These are phyloP conservation scores for Alternaria sp. DNA, from an alignment of 2,329 filamentous ascomycete species.

Conservation along the genomic window DNA sequence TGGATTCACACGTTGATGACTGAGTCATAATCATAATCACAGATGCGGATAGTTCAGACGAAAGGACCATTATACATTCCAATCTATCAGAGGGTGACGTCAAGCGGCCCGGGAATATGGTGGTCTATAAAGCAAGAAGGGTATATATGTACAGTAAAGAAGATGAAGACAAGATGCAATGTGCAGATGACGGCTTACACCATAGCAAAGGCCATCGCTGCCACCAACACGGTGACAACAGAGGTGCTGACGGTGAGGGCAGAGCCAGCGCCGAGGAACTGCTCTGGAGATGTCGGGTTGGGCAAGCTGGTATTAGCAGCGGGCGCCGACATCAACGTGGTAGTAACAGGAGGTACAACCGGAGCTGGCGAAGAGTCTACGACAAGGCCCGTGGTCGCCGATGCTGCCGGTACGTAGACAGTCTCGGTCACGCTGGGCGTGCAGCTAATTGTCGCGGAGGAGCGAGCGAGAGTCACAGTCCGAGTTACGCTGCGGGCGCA, in stretches of 20 bases:
- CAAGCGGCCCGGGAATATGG: neutral
- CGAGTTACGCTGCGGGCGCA: conserved; percentile 8
- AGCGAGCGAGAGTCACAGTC: conserved; percentile 3
- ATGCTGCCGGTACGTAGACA: conserved; percentile 30
- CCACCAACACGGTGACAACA: conserved; percentile 23
- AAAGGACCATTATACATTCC: conserved; percentile 1
- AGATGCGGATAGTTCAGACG: neutral
- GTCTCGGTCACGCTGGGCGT: conserved; percentile 33
- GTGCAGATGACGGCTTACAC: conserved; percentile 20
- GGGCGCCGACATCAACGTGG: conserved; percentile 20
- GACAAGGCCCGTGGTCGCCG: conserved; percentile 1
- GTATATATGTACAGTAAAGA: conserved; percentile 11
- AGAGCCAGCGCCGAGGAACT: conserved; percentile 31
- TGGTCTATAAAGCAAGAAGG: conserved; percentile 11
- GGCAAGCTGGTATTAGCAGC: conserved; percentile 32
- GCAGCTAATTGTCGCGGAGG: conserved; percentile 9
- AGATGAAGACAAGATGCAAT: conserved; percentile 14
- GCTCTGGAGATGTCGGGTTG: conserved; percentile 16
- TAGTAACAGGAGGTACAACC: conserved; percentile 16
- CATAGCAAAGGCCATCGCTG: conserved; percentile 27
- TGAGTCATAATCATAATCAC: neutral
- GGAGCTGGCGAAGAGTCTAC: conserved; percentile 9
- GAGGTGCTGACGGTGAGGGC: conserved; percentile 23
- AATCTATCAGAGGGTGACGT: conserved; percentile 1
- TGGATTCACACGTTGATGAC: neutral